Percentiles rank a stretch among this genome's conserved stretches.
phyloP scores from a whole-genome alignment of 768 basidiomycete genomes.

The Russula compacta region DNA sequence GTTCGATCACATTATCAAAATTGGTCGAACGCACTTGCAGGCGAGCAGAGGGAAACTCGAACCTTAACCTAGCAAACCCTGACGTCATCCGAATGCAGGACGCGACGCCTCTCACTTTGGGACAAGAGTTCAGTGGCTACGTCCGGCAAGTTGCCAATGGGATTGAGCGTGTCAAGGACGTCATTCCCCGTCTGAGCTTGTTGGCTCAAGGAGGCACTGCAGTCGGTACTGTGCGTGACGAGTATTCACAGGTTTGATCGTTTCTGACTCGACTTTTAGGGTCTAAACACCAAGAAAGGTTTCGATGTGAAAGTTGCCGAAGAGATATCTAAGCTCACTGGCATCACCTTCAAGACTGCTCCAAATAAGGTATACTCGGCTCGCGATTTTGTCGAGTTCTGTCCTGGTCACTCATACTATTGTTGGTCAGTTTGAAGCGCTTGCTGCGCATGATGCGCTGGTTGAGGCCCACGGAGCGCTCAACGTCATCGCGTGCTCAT shows the following conservation, averaged over 20 bases:
- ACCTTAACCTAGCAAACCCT: not conserved
- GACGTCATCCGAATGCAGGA: slow-evolving; percentile 43
- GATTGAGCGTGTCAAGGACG: slow-evolving; percentile 73
- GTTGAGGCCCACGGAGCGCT: slow-evolving; percentile 96
- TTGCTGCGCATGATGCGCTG: slow-evolving; percentile 96
- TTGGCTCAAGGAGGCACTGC: slow-evolving; percentile 98
- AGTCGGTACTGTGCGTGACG: slow-evolving; percentile 80
- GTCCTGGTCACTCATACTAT: not conserved
- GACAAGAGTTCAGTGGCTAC: slow-evolving; percentile 98
- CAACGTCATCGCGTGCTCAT: slow-evolving; percentile 90
- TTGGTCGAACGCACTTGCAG: slow-evolving; percentile 94
- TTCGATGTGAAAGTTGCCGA: slow-evolving; percentile 92
- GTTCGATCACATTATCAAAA: slow-evolving; percentile 94
- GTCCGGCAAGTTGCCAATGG: slow-evolving; percentile 90
- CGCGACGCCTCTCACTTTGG: slow-evolving; percentile 93
- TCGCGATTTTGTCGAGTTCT: not conserved
- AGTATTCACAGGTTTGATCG: not conserved
- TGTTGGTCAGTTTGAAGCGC: slow-evolving; percentile 75
- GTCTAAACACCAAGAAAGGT: slow-evolving; percentile 92
- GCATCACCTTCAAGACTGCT: slow-evolving; percentile 87
- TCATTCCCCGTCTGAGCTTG: slow-evolving; percentile 75
- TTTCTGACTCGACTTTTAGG: slow-evolving; percentile 38
- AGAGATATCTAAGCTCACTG: slow-evolving; percentile 87
- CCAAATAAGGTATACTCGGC: slow-evolving; percentile 79
- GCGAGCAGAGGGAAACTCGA: slow-evolving; percentile 27